phyloP scores from a whole-genome alignment of 306 rosid genomes.

The Datisca glomerata region DNA sequence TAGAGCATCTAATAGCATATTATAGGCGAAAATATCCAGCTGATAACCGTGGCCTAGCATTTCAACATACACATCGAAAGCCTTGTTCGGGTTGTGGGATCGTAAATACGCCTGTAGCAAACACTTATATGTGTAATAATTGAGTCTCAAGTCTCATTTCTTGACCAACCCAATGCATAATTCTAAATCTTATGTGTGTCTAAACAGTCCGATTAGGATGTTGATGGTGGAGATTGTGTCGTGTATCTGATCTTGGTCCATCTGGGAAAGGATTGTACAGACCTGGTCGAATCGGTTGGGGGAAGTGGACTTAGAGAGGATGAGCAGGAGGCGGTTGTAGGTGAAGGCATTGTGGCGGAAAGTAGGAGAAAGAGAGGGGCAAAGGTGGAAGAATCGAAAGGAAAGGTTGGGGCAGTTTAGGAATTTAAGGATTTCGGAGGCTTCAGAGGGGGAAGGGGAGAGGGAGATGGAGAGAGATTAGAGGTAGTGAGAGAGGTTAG shows the following conservation, averaged over 20 bases:
- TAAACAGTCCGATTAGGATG: slow-evolving; percentile 50
- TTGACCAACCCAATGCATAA: no score
- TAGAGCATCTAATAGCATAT: slow-evolving; percentile 81
- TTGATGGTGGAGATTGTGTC: slow-evolving; percentile 80
- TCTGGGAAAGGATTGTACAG: slow-evolving; percentile 33
- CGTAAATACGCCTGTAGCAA: no score
- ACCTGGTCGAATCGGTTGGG: slow-evolving; percentile 40
- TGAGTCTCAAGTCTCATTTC: no score
- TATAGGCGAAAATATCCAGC: slow-evolving; percentile 59
- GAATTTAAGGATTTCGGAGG: slow-evolving; percentile 74
- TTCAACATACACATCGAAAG: slow-evolving; percentile 42
- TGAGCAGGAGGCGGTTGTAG: no score
- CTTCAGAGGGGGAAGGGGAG: slow-evolving; percentile 60
- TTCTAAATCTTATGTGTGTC: no score
- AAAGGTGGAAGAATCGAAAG: slow-evolving; percentile 51
- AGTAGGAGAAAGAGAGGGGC: slow-evolving; percentile 36
- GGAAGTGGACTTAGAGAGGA: no score
- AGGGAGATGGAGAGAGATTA: slow-evolving; percentile 45
- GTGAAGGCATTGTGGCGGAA: slow-evolving; percentile 69
- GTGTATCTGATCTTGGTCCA: slow-evolving; percentile 32
- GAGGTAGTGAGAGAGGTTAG: slow-evolving; percentile 62
- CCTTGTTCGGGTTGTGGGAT: slow-evolving; percentile 32
- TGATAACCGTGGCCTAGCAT: slow-evolving; percentile 41
- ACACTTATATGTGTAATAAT: no score
- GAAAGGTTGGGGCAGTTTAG: slow-evolving; percentile 56